Percentiles rank a stretch among this genome's conserved stretches.
Conservation (phyloP, 116 monocot genomes). For the Papilionanthe hybrid region DNA sequence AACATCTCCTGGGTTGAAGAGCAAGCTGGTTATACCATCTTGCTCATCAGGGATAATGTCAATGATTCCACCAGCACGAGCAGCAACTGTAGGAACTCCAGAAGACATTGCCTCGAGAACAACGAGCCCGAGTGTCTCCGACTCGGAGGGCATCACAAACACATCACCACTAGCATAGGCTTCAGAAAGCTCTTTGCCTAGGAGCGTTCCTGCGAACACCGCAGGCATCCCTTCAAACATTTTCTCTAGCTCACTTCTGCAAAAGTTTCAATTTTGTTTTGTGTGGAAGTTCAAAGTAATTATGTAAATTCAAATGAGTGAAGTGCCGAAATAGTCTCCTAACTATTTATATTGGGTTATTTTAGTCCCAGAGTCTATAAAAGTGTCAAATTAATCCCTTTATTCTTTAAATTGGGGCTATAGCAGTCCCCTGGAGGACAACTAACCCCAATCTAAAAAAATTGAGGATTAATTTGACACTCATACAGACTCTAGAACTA, state of each 20-base stretch:
- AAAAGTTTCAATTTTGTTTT: neutral
- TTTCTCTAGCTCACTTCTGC: slow-evolving; percentile 34
- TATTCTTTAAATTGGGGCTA: no score
- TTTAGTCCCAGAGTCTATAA: no score
- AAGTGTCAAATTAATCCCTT: no score
- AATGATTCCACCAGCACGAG: slow-evolving; percentile 49
- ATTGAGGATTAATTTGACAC: no score
- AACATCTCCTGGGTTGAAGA: slow-evolving; percentile 36
- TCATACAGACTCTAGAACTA: no score
- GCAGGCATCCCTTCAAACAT: slow-evolving; percentile 40
- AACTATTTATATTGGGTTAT: no score
- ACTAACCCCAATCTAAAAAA: no score
- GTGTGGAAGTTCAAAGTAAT: neutral
- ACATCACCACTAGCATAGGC: slow-evolving; percentile 53
- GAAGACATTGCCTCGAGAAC: slow-evolving; percentile 59
- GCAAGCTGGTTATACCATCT: slow-evolving; percentile 43
- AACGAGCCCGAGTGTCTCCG: slow-evolving; percentile 48
- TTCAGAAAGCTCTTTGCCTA: slow-evolving; percentile 43
- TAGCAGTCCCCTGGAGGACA: no score
- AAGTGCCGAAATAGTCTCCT: no score
- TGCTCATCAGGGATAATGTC: slow-evolving; percentile 44
- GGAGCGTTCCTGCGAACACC: slow-evolving; percentile 49
- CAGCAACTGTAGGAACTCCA: slow-evolving; percentile 45
- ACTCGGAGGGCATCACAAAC: slow-evolving; percentile 62
- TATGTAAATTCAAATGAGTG: neutral